phyloP scores from a whole-genome alignment of 306 rosid species.

The Prunus kanzakura region DNA sequence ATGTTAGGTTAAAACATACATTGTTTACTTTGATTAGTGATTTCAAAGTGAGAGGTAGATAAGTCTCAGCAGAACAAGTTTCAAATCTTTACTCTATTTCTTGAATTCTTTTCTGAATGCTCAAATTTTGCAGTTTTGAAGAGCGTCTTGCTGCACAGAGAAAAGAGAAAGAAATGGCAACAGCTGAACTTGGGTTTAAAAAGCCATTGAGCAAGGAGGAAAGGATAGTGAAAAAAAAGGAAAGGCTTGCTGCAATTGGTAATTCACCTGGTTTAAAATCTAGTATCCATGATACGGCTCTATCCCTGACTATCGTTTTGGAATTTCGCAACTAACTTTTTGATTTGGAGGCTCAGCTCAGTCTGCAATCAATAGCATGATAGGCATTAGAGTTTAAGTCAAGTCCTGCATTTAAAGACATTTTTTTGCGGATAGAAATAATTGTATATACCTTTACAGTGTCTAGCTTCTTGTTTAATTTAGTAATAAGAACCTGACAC shows the following conservation, averaged over 20 bases:
- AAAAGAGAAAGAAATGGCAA: constrained; percentile 73
- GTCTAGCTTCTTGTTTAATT: constrained; percentile 2
- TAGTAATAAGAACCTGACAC: constrained; percentile 3
- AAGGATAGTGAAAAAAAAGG: constrained; percentile 77
- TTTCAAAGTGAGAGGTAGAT: not conserved
- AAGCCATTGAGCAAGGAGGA: constrained; percentile 89
- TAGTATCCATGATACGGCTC: not conserved
- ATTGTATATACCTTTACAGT: not conserved
- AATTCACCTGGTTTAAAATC: constrained; percentile 29
- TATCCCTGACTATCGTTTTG: constrained; percentile 4
- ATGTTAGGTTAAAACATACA: constrained; percentile 7
- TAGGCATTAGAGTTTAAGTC: not conserved
- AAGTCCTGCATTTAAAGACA: not conserved
- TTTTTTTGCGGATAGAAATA: not conserved
- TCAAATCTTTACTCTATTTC: not conserved
- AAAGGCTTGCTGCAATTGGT: constrained; percentile 99
- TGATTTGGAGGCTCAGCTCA: not conserved
- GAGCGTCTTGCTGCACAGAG: constrained; percentile 96
- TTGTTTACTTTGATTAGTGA: constrained; percentile 3
- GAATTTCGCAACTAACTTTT: not conserved
- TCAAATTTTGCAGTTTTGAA: constrained; percentile 64
- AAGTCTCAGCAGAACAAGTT: not conserved
- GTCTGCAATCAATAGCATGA: constrained; percentile 1
- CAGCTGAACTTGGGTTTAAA: constrained; percentile 80
- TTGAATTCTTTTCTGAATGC: not conserved